Evolutionary conservation across 179 eudicot species (phyloP).

Genomic region (Nepenthes alata): DNA sequence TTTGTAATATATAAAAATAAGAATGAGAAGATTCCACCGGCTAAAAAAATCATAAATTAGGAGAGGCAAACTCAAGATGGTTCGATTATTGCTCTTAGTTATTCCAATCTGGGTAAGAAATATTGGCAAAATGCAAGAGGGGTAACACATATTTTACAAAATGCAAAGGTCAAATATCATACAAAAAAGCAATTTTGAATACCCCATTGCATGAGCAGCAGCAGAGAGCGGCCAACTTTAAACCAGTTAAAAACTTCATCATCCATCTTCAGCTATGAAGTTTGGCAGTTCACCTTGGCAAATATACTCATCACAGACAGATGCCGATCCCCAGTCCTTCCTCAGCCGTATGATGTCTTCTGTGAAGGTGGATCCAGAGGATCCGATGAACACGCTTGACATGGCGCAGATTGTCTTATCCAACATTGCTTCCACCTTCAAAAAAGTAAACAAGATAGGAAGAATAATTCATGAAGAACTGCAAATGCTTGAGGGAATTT

Average conservation of each 20-base stretch:
- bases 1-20: too few species aligned
- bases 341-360: conserved; percentile 85
- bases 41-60: too few species aligned
- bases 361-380: conserved; percentile 91
- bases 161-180: too few species aligned
- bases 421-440: conserved; percentile 97
- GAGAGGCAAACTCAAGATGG: too few species aligned
- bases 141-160: too few species aligned
- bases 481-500: background rate
- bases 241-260: conserved; percentile 12
- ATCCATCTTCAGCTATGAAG: conserved; percentile 82
- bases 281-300: conserved; percentile 81
- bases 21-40: too few species aligned
- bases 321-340: conserved; percentile 80
- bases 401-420: conserved; percentile 90
- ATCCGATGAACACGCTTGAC: conserved; percentile 72
- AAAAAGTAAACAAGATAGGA: conserved; percentile 7
- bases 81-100: too few species aligned
- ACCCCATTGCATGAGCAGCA: background rate
- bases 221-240: background rate
- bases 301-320: conserved; percentile 75
- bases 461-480: background rate
- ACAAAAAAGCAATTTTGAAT: too few species aligned
- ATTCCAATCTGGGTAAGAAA: too few species aligned
- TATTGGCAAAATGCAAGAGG: too few species aligned